Conservation (phyloP, 805 yeast genomes). For the Saccharomycopsis microspora region DNA sequence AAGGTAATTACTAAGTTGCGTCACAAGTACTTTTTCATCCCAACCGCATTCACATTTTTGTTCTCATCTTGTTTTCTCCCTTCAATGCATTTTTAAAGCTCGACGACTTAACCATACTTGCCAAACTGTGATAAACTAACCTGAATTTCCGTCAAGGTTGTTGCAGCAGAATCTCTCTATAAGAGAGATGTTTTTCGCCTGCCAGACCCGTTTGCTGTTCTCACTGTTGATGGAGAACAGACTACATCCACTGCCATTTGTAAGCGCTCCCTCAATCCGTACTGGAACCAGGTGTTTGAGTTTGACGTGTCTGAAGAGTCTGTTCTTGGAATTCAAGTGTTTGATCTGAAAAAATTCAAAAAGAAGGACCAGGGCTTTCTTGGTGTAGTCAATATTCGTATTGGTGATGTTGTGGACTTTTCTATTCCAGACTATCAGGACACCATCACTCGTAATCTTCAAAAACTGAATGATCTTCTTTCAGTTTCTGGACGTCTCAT, state of each 20-base stretch:
- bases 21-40: no score
- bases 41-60: no score
- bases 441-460: slow-evolving; percentile 86
- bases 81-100: no score
- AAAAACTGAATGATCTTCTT: slow-evolving; percentile 81
- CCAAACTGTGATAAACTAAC: no score
- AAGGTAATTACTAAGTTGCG: no score
- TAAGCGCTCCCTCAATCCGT: slow-evolving; percentile 88
- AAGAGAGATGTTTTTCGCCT: slow-evolving; percentile 91
- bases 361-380: slow-evolving; percentile 97
- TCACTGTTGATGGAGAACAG: slow-evolving; percentile 95
- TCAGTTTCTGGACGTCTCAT: slow-evolving; percentile 91
- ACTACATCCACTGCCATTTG: slow-evolving; percentile 92
- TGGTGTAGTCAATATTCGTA: slow-evolving; percentile 87
- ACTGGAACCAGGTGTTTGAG: slow-evolving; percentile 90
- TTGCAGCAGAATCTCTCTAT: slow-evolving; percentile 92
- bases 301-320: slow-evolving; percentile 73
- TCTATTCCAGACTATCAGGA: slow-evolving; percentile 43
- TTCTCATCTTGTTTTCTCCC: no score
- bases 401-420: slow-evolving; percentile 80
- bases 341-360: slow-evolving; percentile 94
- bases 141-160: slow-evolving; percentile 40
- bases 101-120: no score
- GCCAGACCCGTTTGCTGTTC: slow-evolving; percentile 97
- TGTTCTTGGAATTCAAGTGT: slow-evolving; percentile 83